Base-by-base conservation (phyloP, 495 filamentous ascomycete genomes). In the Lophium mytilinum region DNA sequence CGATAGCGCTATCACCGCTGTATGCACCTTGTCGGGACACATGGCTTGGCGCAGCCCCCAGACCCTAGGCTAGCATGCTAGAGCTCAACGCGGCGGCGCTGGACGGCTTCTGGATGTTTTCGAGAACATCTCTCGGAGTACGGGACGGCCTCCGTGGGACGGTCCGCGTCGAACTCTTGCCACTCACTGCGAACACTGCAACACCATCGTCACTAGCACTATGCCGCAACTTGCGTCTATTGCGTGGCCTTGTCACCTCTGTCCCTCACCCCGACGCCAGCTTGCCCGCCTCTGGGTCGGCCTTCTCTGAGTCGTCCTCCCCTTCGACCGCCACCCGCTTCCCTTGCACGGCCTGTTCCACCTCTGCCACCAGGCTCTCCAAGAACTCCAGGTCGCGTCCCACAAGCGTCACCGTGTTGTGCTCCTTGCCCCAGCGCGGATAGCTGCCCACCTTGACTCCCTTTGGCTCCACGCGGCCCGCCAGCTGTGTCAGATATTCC, bases 401-500 rank as follows among this genome's bases (percentile, higher is more conserved):
- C 15, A 96, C 91, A 24, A 98, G 74, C 21, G 93, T 97, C 33
- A 98, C 88, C 0, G 89, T 91, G 68, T 98, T 98, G 30, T 79
- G 77, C 64, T 82, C 82, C 76, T 87, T 92, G 0, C 85, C 88
- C 93, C 90, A 96, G 47, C 89, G 75, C 19, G 93, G 93, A 72
- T 98, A 98, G 67, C 89, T 94, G 8, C 93, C 93, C n/a, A 98
- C 88, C 73, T 96, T 96, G 52, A 98, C 78, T 0, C 88, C 89
- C 60, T 78, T 79, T 0, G 79, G 71, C 68, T 82, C 81, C 8
- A 88, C 88, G 69, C 78, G 81, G 12, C 68, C 77, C 11, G 90
- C 88, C 54, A 98, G 72, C 60, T 86, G 80, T 3, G 89, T 90
- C 69, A 98, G 72, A 64, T 87, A 96, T 37, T 73, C 78, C 9